Percentiles rank a stretch among this genome's conserved stretches.
Evolutionary conservation across 1,139 yeast genomes (phyloP).

Genomic region (Blastobotrys elegans): DNA sequence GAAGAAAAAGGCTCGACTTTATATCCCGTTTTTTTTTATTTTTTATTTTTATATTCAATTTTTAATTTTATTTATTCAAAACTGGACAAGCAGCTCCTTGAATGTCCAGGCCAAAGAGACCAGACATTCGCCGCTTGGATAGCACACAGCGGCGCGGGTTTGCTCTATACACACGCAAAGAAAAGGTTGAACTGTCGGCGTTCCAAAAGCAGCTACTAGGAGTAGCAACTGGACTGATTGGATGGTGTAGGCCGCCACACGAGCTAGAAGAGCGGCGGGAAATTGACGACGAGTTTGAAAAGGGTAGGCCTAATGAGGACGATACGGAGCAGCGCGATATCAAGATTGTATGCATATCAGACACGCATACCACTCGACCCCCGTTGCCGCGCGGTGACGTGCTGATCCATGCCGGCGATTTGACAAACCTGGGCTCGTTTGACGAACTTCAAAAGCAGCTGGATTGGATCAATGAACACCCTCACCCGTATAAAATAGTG

Average conservation of each 20-base stretch:
- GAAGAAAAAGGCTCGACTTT: not conserved
- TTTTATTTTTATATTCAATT: too few relatives aligned
- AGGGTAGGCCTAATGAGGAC: not conserved
- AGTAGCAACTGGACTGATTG: not conserved
- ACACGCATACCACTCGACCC: conserved; percentile 8
- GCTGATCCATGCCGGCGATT: conserved; percentile 9
- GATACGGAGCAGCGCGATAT: conserved; percentile 7
- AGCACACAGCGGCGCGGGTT: conserved; percentile 6
- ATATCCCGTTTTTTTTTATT: too few relatives aligned
- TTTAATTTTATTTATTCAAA: too few relatives aligned
- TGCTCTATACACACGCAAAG: not conserved
- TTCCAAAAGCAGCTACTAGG: not conserved
- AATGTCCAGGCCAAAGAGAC: not conserved
- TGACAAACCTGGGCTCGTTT: conserved; percentile 8
- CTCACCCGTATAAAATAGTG: conserved; percentile 6
- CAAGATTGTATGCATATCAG: conserved; percentile 4
- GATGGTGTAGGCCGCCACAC: conserved; percentile 1
- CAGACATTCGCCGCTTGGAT: conserved; percentile 7
- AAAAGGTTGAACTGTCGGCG: not conserved
- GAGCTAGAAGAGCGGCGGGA: not conserved
- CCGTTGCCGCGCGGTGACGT: conserved; percentile 8
- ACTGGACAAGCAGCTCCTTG: too few relatives aligned
- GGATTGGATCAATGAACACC: conserved; percentile 10
- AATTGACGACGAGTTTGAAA: conserved; percentile 6
- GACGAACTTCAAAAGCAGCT: conserved; percentile 9